Evolutionary conservation across 768 basidiomycete species (phyloP).

Genomic region (Collybia nuda): DNA sequence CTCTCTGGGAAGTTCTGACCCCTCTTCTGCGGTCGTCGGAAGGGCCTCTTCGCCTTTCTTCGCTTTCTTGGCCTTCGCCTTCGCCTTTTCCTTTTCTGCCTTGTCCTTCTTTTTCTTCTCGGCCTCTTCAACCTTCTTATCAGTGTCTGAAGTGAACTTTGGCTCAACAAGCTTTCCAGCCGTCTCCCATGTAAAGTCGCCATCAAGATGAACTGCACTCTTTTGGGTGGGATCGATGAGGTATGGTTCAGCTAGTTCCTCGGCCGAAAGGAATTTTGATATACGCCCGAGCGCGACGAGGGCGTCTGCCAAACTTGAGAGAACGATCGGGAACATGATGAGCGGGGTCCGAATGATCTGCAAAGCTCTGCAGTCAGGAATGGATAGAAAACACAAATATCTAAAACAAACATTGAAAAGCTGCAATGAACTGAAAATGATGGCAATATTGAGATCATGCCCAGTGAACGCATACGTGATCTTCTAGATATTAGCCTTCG

Average conservation of each 20-base stretch:
- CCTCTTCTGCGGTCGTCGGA: slow-evolving; percentile 15
- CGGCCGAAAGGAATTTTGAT: slow-evolving; percentile 46
- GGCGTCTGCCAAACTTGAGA: slow-evolving; percentile 47
- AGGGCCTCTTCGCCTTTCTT: slow-evolving; percentile 18
- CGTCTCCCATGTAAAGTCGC: slow-evolving; percentile 53
- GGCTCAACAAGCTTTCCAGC: slow-evolving; percentile 19
- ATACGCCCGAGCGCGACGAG: slow-evolving; percentile 51
- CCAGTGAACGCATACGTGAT: slow-evolving; percentile 63
- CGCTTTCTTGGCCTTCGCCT: slow-evolving; percentile 15
- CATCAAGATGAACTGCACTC: slow-evolving; percentile 46
- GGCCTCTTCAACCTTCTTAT: slow-evolving; percentile 10
- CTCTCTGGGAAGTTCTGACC: slow-evolving; percentile 4
- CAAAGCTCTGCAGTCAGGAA: no score
- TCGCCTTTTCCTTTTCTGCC: slow-evolving; percentile 11
- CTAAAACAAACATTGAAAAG: slow-evolving; percentile 49
- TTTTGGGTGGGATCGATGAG: slow-evolving; percentile 34
- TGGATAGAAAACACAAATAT: background rate
- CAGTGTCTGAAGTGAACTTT: slow-evolving; percentile 7
- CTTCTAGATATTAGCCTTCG: slow-evolving; percentile 23
- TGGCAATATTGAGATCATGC: slow-evolving; percentile 50
- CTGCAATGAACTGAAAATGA: slow-evolving; percentile 58
- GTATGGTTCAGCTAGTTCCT: slow-evolving; percentile 52
- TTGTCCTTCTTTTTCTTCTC: slow-evolving; percentile 10
- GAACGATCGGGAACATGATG: slow-evolving; percentile 52
- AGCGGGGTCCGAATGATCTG: slow-evolving; percentile 63